A percentile compares a stretch with the other conserved stretches of the same genome.
Conservation (phyloP, 805 yeast species). For the Sugiyamaella chiloensis region DNA sequence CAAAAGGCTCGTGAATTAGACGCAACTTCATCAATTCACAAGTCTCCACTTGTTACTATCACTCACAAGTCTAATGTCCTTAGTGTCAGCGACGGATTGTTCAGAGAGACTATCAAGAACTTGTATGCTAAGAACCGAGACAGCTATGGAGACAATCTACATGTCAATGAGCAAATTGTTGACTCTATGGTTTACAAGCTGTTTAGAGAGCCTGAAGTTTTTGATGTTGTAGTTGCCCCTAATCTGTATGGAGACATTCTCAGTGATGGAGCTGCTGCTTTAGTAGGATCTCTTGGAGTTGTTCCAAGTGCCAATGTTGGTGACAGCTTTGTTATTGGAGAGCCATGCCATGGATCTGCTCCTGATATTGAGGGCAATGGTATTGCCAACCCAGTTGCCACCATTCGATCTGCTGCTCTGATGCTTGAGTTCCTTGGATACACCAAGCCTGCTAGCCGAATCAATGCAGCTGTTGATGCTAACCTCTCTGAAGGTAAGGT, state of each 20-base stretch:
- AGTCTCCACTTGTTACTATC: conserved; percentile 77
- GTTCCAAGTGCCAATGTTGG: conserved; percentile 99
- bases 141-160: conserved; percentile 53
- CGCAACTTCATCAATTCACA: conserved; percentile 35
- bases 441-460: conserved; percentile 83
- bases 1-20: conserved; percentile 64
- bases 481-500: conserved; percentile 74
- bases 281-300: conserved; percentile 95
- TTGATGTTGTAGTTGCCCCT: conserved; percentile 98
- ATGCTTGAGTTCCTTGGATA: conserved; percentile 97
- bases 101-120: conserved; percentile 78
- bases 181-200: conserved; percentile 98
- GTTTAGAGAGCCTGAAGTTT: conserved; percentile 97
- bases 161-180: conserved; percentile 91
- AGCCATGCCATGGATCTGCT: conserved; percentile 99
- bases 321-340: conserved; percentile 93
- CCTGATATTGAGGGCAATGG: conserved; percentile 96
- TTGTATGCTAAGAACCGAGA: conserved; percentile 57
- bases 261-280: conserved; percentile 93
- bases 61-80: conserved; percentile 96
- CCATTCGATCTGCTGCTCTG: conserved; percentile 95
- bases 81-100: conserved; percentile 88
- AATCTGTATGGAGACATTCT: conserved; percentile 96
- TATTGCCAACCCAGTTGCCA: conserved; percentile 89
- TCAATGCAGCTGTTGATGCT: conserved; percentile 92